Evolutionary conservation across 352 stramenopile genomes (phyloP), one percentile per base, ranked within the genome.

Genomic region (Pythium pyrilobum): DNA sequence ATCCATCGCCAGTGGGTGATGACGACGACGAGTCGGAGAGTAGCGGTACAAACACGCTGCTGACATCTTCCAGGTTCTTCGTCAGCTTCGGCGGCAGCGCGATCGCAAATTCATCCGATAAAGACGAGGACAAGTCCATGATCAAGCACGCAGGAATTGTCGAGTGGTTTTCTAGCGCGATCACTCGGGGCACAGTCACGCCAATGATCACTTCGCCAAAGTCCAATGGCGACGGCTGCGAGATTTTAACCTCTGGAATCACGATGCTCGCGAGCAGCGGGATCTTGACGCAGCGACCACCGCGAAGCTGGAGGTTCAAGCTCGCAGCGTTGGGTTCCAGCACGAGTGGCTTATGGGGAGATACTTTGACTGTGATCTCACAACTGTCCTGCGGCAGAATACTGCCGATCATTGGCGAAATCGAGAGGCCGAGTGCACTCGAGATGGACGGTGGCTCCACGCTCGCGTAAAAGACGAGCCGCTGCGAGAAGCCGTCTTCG

Each of bases 171-270:
- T 81, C 70, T 2, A 97, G 33, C 0, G 80, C 77, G 1, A 97
- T 36, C 0, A 79, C 51, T 0, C 72, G 70, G 6, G 75, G 74
- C 0, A 89, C 73, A 0, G 69, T 79, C 3, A 87, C 81, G 5
- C 88, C 90, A 10, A 96, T 59, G 8, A 92, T 77, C 6, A 96
- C 77, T 21, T 82, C 72, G 18, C 77, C 87, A 57, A 96, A 97
- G n/a, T 86, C 78, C 27, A 90, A 51, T 0, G 48, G 46, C 5
- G 15, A 31, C 0, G 61, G 33, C 12, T 58, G 74, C 18, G 59
- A 54, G 6, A 96, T 70, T 9, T 70, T 68, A 9, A 97, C 76
- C 6, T 96, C 78, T 0, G 91, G 91, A 0, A 97, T 71, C 4
- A 97, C 62, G 0, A 92, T 77, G 0, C 66, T 75, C 5, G 72